A percentile compares a stretch with the other conserved stretches of the same genome.
Conservation (phyloP, 2,329 filamentous ascomycete species). For the Alternaria sp. region DNA sequence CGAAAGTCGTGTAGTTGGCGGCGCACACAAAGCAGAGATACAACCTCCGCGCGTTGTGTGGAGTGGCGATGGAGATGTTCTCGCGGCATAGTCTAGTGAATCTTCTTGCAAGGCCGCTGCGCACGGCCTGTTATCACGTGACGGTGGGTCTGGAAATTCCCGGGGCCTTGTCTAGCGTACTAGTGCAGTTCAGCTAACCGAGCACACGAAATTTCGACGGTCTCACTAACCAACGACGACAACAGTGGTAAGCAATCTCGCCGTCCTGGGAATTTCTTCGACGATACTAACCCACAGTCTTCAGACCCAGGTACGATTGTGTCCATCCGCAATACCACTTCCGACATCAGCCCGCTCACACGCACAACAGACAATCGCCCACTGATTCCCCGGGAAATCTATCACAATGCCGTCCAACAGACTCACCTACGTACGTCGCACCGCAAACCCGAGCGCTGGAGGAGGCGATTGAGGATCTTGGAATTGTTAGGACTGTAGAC, state of each 20-base stretch:
- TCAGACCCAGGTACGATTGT: slow-evolving; percentile 40
- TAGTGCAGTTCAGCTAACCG: slow-evolving; percentile 21
- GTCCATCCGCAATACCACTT: slow-evolving; percentile 6
- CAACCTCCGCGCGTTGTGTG: slow-evolving; percentile 40
- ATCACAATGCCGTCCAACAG: slow-evolving; percentile 63
- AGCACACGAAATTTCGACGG: slow-evolving; percentile 18
- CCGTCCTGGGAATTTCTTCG: slow-evolving; percentile 19
- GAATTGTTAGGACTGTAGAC: slow-evolving; percentile 21
- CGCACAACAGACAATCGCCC: slow-evolving; percentile 36
- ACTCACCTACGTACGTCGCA: slow-evolving; percentile 64
- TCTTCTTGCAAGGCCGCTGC: slow-evolving; percentile 3
- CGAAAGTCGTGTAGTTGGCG: slow-evolving; percentile 20
- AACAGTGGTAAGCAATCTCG: slow-evolving; percentile 43
- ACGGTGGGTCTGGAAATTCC: not conserved
- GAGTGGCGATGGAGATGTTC: slow-evolving; percentile 33
- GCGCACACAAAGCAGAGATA: slow-evolving; percentile 31
- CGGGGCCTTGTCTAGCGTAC: slow-evolving; percentile 12
- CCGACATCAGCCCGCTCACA: slow-evolving; percentile 36
- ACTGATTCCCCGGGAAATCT: slow-evolving; percentile 49
- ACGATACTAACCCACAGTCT: slow-evolving; percentile 17
- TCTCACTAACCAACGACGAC: slow-evolving; percentile 37
- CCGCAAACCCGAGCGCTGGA: slow-evolving; percentile 19
- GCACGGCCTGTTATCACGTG: not conserved
- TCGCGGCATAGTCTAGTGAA: slow-evolving; percentile 3
- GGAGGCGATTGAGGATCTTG: slow-evolving; percentile 15